phyloP scores from a whole-genome alignment of 306 rosid genomes.

The Cicer chorassanicum region DNA sequence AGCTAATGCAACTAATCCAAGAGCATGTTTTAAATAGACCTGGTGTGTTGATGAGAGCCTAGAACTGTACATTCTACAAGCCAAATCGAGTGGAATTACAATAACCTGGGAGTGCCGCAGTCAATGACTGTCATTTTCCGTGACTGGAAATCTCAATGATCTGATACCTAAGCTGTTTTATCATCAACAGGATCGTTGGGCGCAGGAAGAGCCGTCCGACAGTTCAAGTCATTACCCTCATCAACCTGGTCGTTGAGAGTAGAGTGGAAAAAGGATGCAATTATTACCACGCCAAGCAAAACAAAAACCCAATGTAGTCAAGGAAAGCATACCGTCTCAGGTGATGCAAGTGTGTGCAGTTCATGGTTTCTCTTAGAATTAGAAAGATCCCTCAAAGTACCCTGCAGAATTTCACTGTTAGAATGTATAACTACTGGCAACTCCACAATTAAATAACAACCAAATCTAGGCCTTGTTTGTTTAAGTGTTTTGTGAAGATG shows the following conservation, averaged over 20 bases:
- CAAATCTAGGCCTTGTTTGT: not conserved
- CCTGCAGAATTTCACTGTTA: conserved; percentile 56
- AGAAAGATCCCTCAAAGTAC: conserved; percentile 81
- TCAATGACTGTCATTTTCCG: conserved; percentile 49
- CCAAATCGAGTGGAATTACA: conserved; percentile 52
- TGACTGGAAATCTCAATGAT: conserved; percentile 52
- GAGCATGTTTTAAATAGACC: conserved; percentile 45
- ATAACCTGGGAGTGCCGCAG: conserved; percentile 52
- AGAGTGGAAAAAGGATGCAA: not conserved
- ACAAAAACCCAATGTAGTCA: not conserved
- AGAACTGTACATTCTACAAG: conserved; percentile 67
- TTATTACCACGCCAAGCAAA: conserved; percentile 3
- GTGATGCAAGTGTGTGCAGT: conserved; percentile 51
- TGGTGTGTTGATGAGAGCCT: conserved; percentile 58
- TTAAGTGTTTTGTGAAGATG: too few species aligned
- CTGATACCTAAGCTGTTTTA: conserved; percentile 61
- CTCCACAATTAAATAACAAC: not conserved
- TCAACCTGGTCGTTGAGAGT: conserved; percentile 56
- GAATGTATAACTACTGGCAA: conserved; percentile 14
- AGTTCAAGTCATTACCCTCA: conserved; percentile 65
- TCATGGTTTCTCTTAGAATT: conserved; percentile 80
- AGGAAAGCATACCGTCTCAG: conserved; percentile 61
- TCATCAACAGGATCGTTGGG: conserved; percentile 58
- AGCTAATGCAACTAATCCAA: conserved; percentile 44
- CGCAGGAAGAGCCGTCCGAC: conserved; percentile 50